phyloP scores from a whole-genome alignment of 192 early-diverging fungal genomes.

The Diversispora eburnea region DNA sequence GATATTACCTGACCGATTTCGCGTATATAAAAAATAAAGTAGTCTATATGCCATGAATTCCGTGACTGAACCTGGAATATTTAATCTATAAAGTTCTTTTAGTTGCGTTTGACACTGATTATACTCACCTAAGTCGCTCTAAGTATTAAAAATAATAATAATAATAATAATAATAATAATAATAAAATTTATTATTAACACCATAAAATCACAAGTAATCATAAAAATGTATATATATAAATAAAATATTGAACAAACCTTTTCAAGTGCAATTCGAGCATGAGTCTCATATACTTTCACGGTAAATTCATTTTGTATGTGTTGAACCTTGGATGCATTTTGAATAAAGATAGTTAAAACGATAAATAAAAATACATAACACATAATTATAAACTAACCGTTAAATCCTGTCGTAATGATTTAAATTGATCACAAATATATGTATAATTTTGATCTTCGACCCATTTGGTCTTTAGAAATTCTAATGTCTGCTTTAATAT shows the following conservation, averaged over 20 bases:
- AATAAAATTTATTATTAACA: too few relatives aligned
- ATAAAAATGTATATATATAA: background rate
- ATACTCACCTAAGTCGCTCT: constrained; percentile 94
- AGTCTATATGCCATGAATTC: constrained; percentile 95
- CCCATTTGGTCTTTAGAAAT: constrained; percentile 77
- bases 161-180: background rate
- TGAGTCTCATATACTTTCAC: constrained; percentile 93
- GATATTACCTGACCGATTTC: constrained; percentile 71
- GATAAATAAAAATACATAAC: constrained; percentile 1
- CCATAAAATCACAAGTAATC: too few relatives aligned
- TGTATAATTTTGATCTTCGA: constrained; percentile 80
- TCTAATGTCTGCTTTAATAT: constrained; percentile 76
- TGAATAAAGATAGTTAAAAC: background rate
- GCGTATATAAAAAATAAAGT: constrained; percentile 84
- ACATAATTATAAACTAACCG: constrained; percentile 48
- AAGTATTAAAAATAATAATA: constrained; percentile 12
- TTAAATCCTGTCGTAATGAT: constrained; percentile 92
- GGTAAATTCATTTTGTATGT: constrained; percentile 90
- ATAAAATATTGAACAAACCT: constrained; percentile 42
- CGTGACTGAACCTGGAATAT: constrained; percentile 68
- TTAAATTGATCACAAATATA: constrained; percentile 99
- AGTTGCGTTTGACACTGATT: constrained; percentile 97
- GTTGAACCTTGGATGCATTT: constrained; percentile 63
- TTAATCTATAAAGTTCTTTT: constrained; percentile 76
- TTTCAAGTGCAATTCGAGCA: constrained; percentile 94